Evolutionary conservation across 495 filamentous ascomycete species (phyloP), one percentile per base, ranked within the genome.

Genomic region (Hypoxylon intermedium): DNA sequence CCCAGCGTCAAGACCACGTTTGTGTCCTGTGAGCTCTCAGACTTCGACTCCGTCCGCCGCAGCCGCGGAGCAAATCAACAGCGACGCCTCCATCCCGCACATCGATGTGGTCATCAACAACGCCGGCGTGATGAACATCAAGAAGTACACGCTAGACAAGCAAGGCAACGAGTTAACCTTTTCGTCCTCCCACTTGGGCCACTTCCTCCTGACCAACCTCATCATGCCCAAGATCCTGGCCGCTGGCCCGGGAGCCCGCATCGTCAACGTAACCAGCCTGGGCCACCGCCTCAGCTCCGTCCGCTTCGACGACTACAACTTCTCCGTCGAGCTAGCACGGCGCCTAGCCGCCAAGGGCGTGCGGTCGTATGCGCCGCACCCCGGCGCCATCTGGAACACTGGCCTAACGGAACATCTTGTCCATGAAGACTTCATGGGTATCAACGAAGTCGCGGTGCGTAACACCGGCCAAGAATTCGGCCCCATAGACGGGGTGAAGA

Each of bases 71-170:
- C 53, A 65, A 41, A 77, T 85, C 76, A 65, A 73, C 45, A 31
- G 51, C 28, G 68, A 77, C 47, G 33, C 68, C 33, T 67, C 78
- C 28, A 81, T 84, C 23, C 67, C 79, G 24, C 69, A 81, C 19
- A 77, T 90, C 31, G 84, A 90, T 69, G 81, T 88, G 26, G 67
- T 89, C 2, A 82, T 90, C 69, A 87, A 90, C 74, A 90, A 86
- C 67, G 86, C 87, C 9, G 87, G 83, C 5, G 77, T 89, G 51
- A 89, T 89, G 86, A 76, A 67, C n/a, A 45, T 71, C 16, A 72
- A 74, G 18, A 59, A 77, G 6, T 56, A 64, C 51, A 53, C 63
- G 28, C 71, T 74, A 2, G 85, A 78, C 6, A 63, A 63, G 11
- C 53, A 64, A 15, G 80, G 78, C 11, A 73, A 77, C 63, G 87